Base-by-base conservation (phyloP, 352 stramenopile genomes). In the Phytophthora kernoviae region DNA sequence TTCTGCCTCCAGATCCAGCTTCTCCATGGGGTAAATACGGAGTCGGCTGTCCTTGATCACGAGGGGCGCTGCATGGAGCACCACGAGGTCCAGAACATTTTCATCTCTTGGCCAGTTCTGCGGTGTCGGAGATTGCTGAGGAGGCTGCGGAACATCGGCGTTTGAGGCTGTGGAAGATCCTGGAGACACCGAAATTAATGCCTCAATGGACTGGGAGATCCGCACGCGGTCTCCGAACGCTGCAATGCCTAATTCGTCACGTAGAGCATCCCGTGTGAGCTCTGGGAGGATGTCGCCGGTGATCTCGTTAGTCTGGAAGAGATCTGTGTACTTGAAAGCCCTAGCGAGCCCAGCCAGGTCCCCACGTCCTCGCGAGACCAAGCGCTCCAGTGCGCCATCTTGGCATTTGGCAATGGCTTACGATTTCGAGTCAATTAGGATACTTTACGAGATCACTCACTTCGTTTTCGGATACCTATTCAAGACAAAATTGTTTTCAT, bases 21-120 rank as follows among this genome's bases (percentile, higher is more conserved):
- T 91, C 65, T 93, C 84, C 84, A 93, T 93, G 22, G 81, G 74
- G 60, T 80, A 89, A 41, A 92, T 84, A n/a, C 77, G 82, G 4
- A 75, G 70, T 39, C 79, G 76, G 34, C 69, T 79, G 69, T 93
- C 78, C 54, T 85, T 87, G 58, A 91, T 90, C 52, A 91, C 80
- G 14, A 93, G 77, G 44, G 84, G 84, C 17, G 84, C 82, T n/a
- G 84, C 84, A 27, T 93, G 84, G 18, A 93, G 82, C 39, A 93
- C 84, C 43, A 87, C 79, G n/a, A 93, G 67, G 50, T 93, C 80
- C 26, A 93, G 66, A 40, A 70, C 75, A 48, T 88, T 91, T 10
- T 70, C 55, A 9, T 78, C 71, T 2, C 65, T 75, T 33, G 44
- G 54, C 42, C 24, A 30, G 24, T 30, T 30, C 24, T 45, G 45